Conservation (phyloP, 257 asterid genomes). For the Nicotiana obtusifolia region DNA sequence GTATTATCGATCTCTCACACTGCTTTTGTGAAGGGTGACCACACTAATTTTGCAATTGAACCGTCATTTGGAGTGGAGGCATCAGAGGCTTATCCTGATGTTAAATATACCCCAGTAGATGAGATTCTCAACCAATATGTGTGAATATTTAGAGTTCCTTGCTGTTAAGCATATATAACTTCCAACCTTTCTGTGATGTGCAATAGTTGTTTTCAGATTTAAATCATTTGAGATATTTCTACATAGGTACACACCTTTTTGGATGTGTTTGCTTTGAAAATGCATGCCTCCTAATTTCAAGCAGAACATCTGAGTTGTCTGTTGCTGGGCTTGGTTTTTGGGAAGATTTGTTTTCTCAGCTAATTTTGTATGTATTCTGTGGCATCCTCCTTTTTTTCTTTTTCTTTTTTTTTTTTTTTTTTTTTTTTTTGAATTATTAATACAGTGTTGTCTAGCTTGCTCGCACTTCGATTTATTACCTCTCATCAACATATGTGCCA, state of each 20-base stretch:
- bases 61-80: conserved; percentile 60
- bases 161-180: background rate
- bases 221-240: background rate
- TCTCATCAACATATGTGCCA: no score
- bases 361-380: background rate
- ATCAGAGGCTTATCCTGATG: conserved; percentile 59
- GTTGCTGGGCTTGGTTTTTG: background rate
- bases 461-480: no score
- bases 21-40: conserved; percentile 52
- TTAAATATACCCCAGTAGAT: conserved; percentile 57
- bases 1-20: conserved; percentile 40
- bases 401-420: no score
- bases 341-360: background rate
- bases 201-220: background rate
- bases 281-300: background rate
- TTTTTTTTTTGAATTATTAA: no score
- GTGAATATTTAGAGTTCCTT: conserved; percentile 13
- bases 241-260: background rate
- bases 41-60: conserved; percentile 50
- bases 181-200: background rate
- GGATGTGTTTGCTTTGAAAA: background rate
- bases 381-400: background rate
- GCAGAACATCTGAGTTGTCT: background rate
- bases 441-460: no score
- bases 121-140: conserved; percentile 42